These are phyloP conservation scores for Acidomyces sp. DNA, from an alignment of 495 filamentous ascomycete species.

Conservation along the genomic window DNA sequence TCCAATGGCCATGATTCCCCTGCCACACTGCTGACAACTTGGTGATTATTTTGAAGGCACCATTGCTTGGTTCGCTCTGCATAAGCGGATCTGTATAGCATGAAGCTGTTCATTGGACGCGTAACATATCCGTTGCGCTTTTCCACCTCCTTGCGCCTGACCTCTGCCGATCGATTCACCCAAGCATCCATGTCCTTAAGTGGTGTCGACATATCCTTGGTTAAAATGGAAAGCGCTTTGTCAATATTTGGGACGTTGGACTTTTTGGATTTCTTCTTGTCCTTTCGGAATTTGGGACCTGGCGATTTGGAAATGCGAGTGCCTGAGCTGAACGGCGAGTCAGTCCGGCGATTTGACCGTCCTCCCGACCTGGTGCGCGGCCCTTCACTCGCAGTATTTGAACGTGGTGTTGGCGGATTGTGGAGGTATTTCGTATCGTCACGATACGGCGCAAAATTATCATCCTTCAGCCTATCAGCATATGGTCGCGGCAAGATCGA, in stretches of 20 bases:
- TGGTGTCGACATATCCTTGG: constrained; percentile 50
- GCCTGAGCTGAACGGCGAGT: constrained; percentile 20
- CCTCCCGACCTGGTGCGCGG: constrained; percentile 38
- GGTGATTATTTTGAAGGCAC: constrained; percentile 83
- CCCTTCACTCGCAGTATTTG: constrained; percentile 26
- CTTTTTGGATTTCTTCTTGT: constrained; percentile 38
- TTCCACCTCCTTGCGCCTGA: constrained; percentile 52
- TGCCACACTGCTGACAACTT: constrained; percentile 73
- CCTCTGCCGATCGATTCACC: constrained; percentile 58
- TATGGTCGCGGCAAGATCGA: neutral
- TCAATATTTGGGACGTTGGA: constrained; percentile 43
- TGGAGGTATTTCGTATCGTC: constrained; percentile 15
- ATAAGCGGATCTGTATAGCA: constrained; percentile 91
- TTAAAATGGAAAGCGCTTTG: constrained; percentile 65
- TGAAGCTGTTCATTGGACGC: constrained; percentile 95
- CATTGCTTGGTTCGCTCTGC: constrained; percentile 73
- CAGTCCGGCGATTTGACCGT: constrained; percentile 24
- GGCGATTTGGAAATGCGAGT: constrained; percentile 31
- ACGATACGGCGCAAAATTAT: constrained; percentile 8
- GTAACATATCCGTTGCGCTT: constrained; percentile 67
- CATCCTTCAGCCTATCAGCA: constrained; percentile 1
- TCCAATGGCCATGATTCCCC: constrained; percentile 82
- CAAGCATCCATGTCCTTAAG: constrained; percentile 70
- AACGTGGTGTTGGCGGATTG: constrained; percentile 31
- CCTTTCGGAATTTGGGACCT: constrained; percentile 35